Base-by-base conservation (phyloP, 768 basidiomycete genomes). In the Sporobolomyces pararoseus region DNA sequence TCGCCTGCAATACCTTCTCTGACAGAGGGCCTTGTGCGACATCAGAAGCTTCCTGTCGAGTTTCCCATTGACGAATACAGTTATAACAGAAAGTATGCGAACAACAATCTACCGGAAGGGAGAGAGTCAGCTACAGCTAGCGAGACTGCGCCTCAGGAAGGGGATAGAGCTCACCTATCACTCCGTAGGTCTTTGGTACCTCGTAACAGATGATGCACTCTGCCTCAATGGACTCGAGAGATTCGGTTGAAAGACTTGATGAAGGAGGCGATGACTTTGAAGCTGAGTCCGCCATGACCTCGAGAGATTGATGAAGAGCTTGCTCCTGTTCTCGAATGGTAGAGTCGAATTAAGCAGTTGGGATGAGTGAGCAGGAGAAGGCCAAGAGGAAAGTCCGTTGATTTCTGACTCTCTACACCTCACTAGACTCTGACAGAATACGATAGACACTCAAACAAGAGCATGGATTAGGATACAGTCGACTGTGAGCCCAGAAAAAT, bases 171-270 rank as follows among this genome's bases (percentile, higher is more conserved):
- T 52, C 27, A 52, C 51, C 51, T 7, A 52, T 25, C 7, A 34
- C 23, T 17, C 51, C 51, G 19, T 52, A 52, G 13, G 51, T 52
- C 27, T 7, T 52, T 4, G 51, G 51, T 27, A 29, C 31, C 27
- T 52, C 51, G 27, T 52, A 52, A 21, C 51, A 52, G 16, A 52
- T 52, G 23, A 52, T 52, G 21, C 51, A 52, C 27, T 52, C 51
- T 7, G 51, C 51, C 31, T 17, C 7, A 23, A 50, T 9, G 10
- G 49, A 50, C 9, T 9, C 49, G 49, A 50, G 23, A 50, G 49
- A 50, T 9, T 23, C 49, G 27, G 9, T 50, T 42, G 10, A 42
- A 42, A 17, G 17, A 17, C 39, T 42, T n/a, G n/a, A n/a, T n/a
- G n/a, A n/a, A n/a, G 39, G 39, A 9, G 39, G 39, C 39, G 39